A percentile compares a stretch with the other conserved stretches of the same genome.
phyloP scores from a whole-genome alignment of 2,329 filamentous ascomycete genomes.

The Fusarium haematococcum region DNA sequence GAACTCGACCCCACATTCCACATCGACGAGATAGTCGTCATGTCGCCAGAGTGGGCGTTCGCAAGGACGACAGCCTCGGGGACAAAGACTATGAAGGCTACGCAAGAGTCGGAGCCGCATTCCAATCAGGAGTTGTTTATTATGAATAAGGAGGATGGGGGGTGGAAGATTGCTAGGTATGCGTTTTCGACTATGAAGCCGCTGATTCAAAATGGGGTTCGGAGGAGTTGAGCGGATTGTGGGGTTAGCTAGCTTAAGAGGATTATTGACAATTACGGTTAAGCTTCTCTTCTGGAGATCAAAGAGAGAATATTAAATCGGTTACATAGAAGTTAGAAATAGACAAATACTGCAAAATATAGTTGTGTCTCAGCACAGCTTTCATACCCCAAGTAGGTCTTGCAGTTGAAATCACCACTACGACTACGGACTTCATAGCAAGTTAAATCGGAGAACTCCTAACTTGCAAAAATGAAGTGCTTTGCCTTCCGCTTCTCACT shows the following conservation, averaged over 20 bases:
- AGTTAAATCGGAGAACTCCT: accelerated
- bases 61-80: not conserved
- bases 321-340: not conserved
- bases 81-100: not conserved
- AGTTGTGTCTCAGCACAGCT: not conserved
- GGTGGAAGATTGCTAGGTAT: constrained; percentile 40
- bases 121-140: constrained; percentile 39
- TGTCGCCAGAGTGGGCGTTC: not conserved
- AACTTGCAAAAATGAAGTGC: not conserved
- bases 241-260: not conserved
- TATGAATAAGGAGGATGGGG: constrained; percentile 22
- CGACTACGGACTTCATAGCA: accelerated
- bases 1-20: not conserved
- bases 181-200: constrained; percentile 40
- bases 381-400: not conserved
- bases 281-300: accelerated
- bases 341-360: not conserved
- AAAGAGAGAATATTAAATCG: not conserved
- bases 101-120: not conserved
- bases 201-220: constrained; percentile 26
- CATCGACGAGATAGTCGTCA: not conserved
- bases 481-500: not conserved
- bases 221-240: not conserved
- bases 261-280: not conserved
- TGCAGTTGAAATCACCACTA: not conserved